These are phyloP conservation scores for Avena eriantha DNA, from an alignment of 176 grass and related monocot species.

Conservation along the genomic window DNA sequence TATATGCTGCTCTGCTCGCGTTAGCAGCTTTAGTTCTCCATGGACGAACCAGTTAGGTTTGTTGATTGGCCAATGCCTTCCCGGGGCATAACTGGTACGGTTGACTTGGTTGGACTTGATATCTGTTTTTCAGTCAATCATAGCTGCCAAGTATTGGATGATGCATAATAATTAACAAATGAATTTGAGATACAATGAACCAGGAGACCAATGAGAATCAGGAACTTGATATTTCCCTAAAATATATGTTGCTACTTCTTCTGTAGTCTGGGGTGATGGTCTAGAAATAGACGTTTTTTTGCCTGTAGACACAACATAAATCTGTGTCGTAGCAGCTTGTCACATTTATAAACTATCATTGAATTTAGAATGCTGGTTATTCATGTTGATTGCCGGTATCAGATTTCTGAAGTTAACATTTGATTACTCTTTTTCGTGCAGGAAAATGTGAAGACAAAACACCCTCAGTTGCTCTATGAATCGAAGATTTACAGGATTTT, in stretches of 20 bases:
- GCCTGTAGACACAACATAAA: neutral
- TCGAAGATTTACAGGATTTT: slow-evolving; percentile 94
- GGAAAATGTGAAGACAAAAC: slow-evolving; percentile 99
- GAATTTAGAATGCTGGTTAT: neutral
- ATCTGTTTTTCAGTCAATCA: neutral
- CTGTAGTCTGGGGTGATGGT: slow-evolving; percentile 3
- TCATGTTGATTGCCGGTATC: slow-evolving; percentile 22
- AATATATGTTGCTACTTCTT: neutral
- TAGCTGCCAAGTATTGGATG: neutral
- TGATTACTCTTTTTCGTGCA: slow-evolving; percentile 47
- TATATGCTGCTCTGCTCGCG: slow-evolving; percentile 21
- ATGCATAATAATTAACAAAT: neutral
- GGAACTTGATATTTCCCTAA: neutral
- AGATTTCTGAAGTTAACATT: neutral
- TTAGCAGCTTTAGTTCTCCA: neutral
- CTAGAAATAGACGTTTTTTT: neutral
- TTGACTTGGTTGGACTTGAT: slow-evolving; percentile 22
- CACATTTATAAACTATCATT: neutral
- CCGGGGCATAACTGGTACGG: neutral
- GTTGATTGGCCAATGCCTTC: neutral
- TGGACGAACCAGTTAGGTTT: neutral
- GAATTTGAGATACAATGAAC: neutral
- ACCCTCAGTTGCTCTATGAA: slow-evolving; percentile 97
- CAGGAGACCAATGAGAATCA: neutral
- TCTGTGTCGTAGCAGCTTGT: neutral